Evolutionary conservation across 2,329 filamentous ascomycete genomes (phyloP).

Genomic region (Fusarium staphyleae): DNA sequence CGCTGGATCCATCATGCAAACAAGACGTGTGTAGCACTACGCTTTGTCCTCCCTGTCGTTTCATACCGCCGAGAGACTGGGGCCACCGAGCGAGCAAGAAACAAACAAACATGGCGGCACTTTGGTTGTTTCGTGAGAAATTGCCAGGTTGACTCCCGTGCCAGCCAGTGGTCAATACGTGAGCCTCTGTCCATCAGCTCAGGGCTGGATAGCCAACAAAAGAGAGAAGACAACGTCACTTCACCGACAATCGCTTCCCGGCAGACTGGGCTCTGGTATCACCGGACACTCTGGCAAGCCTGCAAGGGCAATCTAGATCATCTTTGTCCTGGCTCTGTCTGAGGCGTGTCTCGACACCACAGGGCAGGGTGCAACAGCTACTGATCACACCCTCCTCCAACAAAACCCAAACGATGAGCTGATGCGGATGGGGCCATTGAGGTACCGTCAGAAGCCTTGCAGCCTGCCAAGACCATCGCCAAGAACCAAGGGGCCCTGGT

Average conservation of each 20-base stretch:
- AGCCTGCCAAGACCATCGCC: constrained; percentile 7
- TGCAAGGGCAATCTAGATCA: constrained; percentile 27
- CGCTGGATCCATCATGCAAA: no score
- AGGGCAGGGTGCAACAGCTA: neutral
- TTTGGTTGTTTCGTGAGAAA: constrained; percentile 6
- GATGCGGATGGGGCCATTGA: constrained; percentile 9
- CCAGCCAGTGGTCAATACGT: constrained; percentile 20
- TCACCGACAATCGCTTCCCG: constrained; percentile 11
- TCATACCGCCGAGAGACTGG: constrained; percentile 8
- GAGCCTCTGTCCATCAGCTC: constrained; percentile 21
- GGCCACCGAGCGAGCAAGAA: neutral
- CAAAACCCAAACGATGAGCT: constrained; percentile 14
- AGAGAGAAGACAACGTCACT: constrained; percentile 1
- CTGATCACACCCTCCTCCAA: neutral
- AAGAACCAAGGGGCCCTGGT: constrained; percentile 5
- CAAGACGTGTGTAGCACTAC: constrained; percentile 22
- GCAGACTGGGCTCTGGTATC: constrained; percentile 21
- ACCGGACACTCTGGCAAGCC: constrained; percentile 6
- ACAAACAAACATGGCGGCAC: constrained; percentile 5
- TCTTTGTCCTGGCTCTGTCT: neutral
- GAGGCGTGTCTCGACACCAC: constrained; percentile 19
- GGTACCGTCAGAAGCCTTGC: constrained; percentile 5
- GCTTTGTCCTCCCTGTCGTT: constrained; percentile 16
- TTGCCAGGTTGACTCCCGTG: constrained; percentile 3
- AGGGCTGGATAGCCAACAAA: constrained; percentile 12